Base-by-base conservation (phyloP, 306 rosid species). In the Vachellia pachyceras region DNA sequence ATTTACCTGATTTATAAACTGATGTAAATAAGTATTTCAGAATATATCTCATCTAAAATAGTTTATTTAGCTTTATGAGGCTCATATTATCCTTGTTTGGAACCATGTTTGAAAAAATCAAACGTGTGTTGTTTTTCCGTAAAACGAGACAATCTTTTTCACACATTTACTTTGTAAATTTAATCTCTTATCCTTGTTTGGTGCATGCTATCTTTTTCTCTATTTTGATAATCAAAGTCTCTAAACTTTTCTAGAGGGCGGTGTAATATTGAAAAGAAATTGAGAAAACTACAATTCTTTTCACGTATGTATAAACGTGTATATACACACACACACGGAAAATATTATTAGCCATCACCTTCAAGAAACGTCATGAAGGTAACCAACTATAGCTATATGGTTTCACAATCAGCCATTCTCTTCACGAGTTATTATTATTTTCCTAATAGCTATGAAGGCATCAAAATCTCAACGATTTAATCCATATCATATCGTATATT, bases 291-390 rank as follows among this genome's bases (percentile, higher is more conserved):
- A 10, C 66, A 25, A 23, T 60, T 60, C 18, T 29, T 61, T 58
- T 61, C 6, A 61, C 14, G 67, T 7, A 54, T 44, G 49, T 18
- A 7, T 54, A 18, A 17, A 58, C n/a, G 3, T 6, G n/a, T n/a
- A n/a, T n/a, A n/a, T n/a, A 10, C 9, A 54, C 7, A 54, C 7
- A 54, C 18, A 58, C n/a, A 10, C 12, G n/a, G n/a, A n/a, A 22
- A 22, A 58, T 20, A 57, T 23, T 78, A 60, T 14, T 86, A 63
- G 81, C 72, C 90, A 85, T 79, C 84, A 66, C 73, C 73, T 79
- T 85, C 77, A 84, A 88, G 82, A 72, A 79, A 36, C 82, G 54
- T 80, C 76, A 82, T 80, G 85, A 87, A 87, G 52, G 49, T 44
- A 10, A n/a, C n/a, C n/a, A n/a, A n/a, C 49, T 10, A 10, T n/a